phyloP scores from a whole-genome alignment of 805 yeast genomes.

The Nakazawaea wyomingensis region DNA sequence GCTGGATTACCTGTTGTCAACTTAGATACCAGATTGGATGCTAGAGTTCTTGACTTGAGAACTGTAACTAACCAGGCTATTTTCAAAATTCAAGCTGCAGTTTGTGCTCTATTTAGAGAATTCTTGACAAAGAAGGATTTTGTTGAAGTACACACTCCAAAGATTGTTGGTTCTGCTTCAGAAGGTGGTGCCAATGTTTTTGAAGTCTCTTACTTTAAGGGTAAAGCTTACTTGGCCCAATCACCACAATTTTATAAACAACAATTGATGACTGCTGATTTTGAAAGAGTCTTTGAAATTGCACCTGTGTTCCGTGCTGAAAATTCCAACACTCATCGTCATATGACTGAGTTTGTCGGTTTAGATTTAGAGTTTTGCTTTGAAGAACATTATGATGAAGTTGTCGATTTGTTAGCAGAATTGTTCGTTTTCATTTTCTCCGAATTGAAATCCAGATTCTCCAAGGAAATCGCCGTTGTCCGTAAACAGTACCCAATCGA shows the following conservation, averaged over 20 bases:
- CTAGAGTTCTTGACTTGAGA: conserved; percentile 94
- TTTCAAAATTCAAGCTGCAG: conserved; percentile 89
- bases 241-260: conserved; percentile 98
- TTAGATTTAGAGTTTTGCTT: conserved; percentile 97
- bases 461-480: conserved; percentile 80
- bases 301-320: conserved; percentile 99
- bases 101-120: conserved; percentile 84
- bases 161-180: conserved; percentile 89
- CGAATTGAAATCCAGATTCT: conserved; percentile 74
- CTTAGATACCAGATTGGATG: conserved; percentile 91
- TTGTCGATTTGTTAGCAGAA: conserved; percentile 46
- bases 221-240: conserved; percentile 92
- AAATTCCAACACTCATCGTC: conserved; percentile 98
- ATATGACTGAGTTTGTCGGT: conserved; percentile 97
- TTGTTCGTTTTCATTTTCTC: conserved; percentile 85
- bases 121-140: conserved; percentile 64
- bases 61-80: conserved; percentile 97
- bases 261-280: conserved; percentile 96
- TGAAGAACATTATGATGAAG: conserved; percentile 98
- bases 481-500: conserved; percentile 96
- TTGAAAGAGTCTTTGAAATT: conserved; percentile 91
- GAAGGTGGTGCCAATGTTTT: conserved; percentile 99
- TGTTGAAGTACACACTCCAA: conserved; percentile 94
- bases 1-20: conserved; percentile 90
- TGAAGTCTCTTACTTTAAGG: conserved; percentile 88